phyloP scores from a whole-genome alignment of 2,329 filamentous ascomycete species.

The Paecilomyces sp. region DNA sequence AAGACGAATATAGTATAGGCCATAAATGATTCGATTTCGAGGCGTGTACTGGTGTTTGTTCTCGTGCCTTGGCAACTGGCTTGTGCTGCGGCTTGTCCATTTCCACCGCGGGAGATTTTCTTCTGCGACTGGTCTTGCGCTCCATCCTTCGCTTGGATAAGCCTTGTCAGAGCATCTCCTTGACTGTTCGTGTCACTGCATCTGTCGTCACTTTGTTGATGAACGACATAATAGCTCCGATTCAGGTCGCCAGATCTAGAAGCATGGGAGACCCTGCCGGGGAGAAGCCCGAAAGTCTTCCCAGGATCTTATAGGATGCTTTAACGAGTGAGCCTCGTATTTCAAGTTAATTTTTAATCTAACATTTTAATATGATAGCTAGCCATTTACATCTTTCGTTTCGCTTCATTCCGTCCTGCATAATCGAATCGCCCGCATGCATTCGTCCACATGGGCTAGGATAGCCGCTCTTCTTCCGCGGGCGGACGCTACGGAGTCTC shows the following conservation, averaged over 20 bases:
- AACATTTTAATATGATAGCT: too few relatives aligned
- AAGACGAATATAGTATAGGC: slow-evolving; percentile 7
- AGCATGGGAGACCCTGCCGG: background rate
- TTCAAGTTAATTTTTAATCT: background rate
- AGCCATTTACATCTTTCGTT: background rate
- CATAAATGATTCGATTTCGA: slow-evolving; percentile 2
- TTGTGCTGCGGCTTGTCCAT: slow-evolving; percentile 2
- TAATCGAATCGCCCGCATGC: background rate
- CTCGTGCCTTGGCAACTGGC: background rate
- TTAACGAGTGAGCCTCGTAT: background rate
- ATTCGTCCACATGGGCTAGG: background rate
- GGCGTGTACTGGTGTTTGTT: background rate
- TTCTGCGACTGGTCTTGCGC: slow-evolving; percentile 11
- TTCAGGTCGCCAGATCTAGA: background rate
- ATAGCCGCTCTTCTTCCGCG: background rate
- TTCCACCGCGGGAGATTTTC: slow-evolving; percentile 4
- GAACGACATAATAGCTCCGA: background rate
- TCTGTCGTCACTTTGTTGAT: background rate
- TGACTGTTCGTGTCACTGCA: background rate
- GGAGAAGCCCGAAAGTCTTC: background rate
- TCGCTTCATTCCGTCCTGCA: background rate
- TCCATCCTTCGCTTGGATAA: slow-evolving; percentile 10
- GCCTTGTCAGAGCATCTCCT: background rate
- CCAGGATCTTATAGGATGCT: background rate
- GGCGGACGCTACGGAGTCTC: background rate